phyloP scores from a whole-genome alignment of 176 grass and related monocot genomes.

The Elaeis guineensis region DNA sequence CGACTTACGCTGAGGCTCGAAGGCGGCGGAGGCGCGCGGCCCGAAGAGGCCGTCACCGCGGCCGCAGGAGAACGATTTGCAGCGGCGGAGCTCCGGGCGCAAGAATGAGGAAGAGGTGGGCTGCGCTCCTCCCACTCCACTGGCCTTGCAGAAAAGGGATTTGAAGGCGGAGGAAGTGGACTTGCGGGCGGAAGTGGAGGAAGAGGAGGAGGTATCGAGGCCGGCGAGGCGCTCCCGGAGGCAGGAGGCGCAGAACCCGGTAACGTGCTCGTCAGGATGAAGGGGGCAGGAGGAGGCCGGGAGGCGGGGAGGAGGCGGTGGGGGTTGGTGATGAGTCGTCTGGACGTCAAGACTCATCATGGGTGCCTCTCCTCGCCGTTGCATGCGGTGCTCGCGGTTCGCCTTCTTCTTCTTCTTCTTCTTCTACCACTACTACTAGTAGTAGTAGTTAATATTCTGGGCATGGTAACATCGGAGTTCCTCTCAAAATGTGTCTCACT shows the following conservation, averaged over 20 bases:
- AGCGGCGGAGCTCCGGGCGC: slow-evolving; percentile 56
- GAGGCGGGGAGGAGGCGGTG: slow-evolving; percentile 31
- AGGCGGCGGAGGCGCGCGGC: slow-evolving; percentile 2
- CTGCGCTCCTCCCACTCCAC: slow-evolving; percentile 3
- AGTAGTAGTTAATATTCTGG: not conserved
- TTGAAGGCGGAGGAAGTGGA: slow-evolving; percentile 72
- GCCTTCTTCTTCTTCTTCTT: too few relatives aligned
- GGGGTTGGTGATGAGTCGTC: slow-evolving; percentile 29
- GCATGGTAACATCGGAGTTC: not conserved
- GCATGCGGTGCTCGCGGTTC: too few relatives aligned
- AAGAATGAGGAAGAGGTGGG: slow-evolving; percentile 23
- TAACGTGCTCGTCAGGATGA: slow-evolving; percentile 72
- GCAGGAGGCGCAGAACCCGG: slow-evolving; percentile 84
- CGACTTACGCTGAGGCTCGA: slow-evolving; percentile 77
- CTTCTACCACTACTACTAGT: too few relatives aligned
- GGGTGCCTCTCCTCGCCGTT: not conserved
- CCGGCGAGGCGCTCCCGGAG: slow-evolving; percentile 84
- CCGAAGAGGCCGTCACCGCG: slow-evolving; percentile 28
- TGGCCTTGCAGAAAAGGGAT: slow-evolving; percentile 58
- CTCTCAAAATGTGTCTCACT: too few relatives aligned
- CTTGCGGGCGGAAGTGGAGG: slow-evolving; percentile 47
- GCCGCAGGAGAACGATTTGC: slow-evolving; percentile 78
- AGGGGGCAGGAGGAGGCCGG: slow-evolving; percentile 66
- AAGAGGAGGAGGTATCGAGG: slow-evolving; percentile 51
- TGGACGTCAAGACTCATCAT: slow-evolving; percentile 6